phyloP scores from a whole-genome alignment of 2,329 filamentous ascomycete genomes.

The Sarocladium strictum region DNA sequence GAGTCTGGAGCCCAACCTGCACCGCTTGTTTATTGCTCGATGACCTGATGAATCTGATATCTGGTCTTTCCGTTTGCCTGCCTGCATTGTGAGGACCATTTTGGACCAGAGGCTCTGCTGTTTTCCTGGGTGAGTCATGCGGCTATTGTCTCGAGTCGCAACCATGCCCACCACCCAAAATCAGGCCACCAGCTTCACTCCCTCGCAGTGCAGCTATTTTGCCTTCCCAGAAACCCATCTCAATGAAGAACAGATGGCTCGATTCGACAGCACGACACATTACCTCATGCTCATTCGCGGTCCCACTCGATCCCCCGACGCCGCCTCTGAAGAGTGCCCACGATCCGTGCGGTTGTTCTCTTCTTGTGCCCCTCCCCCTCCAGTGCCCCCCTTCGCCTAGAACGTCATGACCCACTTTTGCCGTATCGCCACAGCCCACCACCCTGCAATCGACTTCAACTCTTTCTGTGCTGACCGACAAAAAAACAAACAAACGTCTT shows the following conservation, averaged over 20 bases:
- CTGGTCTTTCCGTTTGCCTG: neutral
- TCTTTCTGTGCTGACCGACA: too few species aligned
- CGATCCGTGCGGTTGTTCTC: neutral
- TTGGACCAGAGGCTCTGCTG: neutral
- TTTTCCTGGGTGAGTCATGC: neutral
- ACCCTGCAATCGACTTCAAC: slow-evolving; percentile 6
- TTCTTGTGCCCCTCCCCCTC: slow-evolving; percentile 4
- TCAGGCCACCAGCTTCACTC: neutral
- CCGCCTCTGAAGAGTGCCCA: neutral
- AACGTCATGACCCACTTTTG: slow-evolving; percentile 7
- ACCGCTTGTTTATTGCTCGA: neutral
- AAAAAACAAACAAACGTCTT: too few species aligned
- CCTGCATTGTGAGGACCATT: neutral
- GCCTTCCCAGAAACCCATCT: neutral
- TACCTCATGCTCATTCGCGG: neutral
- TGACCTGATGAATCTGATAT: neutral
- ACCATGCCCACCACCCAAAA: neutral
- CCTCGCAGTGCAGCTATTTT: neutral
- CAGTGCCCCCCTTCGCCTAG: neutral
- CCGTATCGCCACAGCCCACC: too few species aligned
- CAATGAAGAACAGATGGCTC: too few species aligned
- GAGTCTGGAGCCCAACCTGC: neutral
- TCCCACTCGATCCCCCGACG: neutral
- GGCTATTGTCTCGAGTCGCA: neutral
- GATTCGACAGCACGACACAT: neutral